Evolutionary conservation across 2,329 filamentous ascomycete genomes (phyloP).

Genomic region (Pseudogymnoascus sp.): DNA sequence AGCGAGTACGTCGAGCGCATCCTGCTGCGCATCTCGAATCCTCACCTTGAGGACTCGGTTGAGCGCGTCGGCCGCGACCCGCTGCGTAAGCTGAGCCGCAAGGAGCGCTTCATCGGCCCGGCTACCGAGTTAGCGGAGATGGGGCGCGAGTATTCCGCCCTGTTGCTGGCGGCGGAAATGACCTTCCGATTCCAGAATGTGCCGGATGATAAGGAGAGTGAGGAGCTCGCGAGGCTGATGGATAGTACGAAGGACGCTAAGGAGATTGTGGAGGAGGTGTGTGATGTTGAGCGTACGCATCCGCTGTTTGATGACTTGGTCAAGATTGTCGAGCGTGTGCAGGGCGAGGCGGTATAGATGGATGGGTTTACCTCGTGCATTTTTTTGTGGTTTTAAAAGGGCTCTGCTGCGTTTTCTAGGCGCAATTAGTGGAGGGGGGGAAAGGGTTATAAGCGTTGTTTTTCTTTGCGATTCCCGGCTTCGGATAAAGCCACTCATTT

Average conservation of each 20-base stretch:
- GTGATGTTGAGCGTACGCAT: constrained; percentile 68
- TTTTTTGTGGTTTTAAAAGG: neutral
- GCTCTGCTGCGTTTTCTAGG: neutral
- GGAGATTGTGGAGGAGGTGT: constrained; percentile 72
- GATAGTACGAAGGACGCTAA: constrained; percentile 51
- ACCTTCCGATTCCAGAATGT: constrained; percentile 94
- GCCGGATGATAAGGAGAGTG: constrained; percentile 82
- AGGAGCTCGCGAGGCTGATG: constrained; percentile 79
- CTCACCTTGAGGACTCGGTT: constrained; percentile 82
- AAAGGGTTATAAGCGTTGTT: neutral
- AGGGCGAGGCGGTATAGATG: constrained; percentile 36
- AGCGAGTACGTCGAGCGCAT: constrained; percentile 86
- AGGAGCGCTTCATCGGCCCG: constrained; percentile 92
- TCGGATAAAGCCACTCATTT: neutral
- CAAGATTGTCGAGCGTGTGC: constrained; percentile 75
- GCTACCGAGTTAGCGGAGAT: constrained; percentile 82
- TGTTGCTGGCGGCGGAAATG: constrained; percentile 83
- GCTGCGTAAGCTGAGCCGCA: constrained; percentile 84
- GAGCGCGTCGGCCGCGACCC: constrained; percentile 94
- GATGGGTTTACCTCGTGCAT: neutral
- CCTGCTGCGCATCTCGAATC: constrained; percentile 87
- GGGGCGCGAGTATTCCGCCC: constrained; percentile 62
- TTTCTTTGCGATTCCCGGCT: neutral
- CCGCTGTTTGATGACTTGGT: constrained; percentile 71
- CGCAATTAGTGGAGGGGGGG: neutral